Evolutionary conservation across 2,329 filamentous ascomycete genomes (phyloP), one percentile per base, ranked within the genome.

Genomic region (Cytospora schulzeri): DNA sequence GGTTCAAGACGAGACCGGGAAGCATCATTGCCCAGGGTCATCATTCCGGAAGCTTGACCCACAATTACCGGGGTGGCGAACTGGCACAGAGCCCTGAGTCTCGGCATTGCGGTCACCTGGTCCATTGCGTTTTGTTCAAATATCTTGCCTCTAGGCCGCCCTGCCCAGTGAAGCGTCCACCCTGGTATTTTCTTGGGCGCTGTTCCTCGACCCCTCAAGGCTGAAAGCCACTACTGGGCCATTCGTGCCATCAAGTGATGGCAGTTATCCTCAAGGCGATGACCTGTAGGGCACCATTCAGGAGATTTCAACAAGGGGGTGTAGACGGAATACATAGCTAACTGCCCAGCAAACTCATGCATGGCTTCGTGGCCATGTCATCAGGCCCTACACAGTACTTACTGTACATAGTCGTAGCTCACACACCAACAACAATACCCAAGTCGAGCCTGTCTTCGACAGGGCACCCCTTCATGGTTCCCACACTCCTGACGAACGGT

Each of bases 291-390:
- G 54, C 28, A 58, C 45, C 53, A 54, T 51, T 53, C 63, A 55
- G 38, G 22, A 54, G 57, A 60, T 59, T 35, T 57, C 35, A 57
- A 65, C 60, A 45, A 63, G 60, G 56, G 28, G 60, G 56, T 54
- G 56, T 57, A 28, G 54, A 57, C 41, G 55, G 33, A 55, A 45
- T 63, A 63, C 28, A 33, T 52, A n/a, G 51, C 59, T 52, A 41
- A 33, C 50, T 55, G 59, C 59, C 59, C 59, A 61, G 73, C 71
- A 71, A 74, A 70, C 71, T 74, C 73, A 79, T 80, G 79, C 79
- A 81, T 75, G 77, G 75, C 75, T 78, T 78, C 76, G 78, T 80
- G 77, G 76, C 75, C 73, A 74, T 76, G 74, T 71, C 73, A 73
- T 74, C 68, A 72, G 71, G 72, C 73, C 72, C 73, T 71, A 22